Evolutionary conservation across 495 filamentous ascomycete genomes (phyloP).

Genomic region (Penicillium lividum): DNA sequence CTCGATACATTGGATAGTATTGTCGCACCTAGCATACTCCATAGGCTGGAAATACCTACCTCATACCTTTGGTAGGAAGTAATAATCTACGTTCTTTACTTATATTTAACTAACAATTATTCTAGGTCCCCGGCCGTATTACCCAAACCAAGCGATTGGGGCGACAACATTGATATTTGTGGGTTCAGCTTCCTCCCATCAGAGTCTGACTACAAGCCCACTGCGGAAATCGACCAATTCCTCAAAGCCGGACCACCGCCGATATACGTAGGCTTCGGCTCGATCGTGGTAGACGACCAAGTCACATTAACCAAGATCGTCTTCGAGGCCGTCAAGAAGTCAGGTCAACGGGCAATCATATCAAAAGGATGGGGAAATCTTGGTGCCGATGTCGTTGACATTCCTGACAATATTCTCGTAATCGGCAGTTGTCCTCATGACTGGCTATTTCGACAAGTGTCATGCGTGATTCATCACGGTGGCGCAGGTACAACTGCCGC

Average conservation of each 20-base stretch:
- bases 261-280: constrained; percentile 81
- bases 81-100: not conserved
- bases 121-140: constrained; percentile 71
- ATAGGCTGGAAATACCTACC: constrained; percentile 67
- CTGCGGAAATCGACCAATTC: constrained; percentile 61
- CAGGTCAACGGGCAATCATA: constrained; percentile 71
- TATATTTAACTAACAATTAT: not conserved
- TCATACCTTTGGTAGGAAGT: constrained; percentile 69
- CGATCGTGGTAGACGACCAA: constrained; percentile 78
- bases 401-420: constrained; percentile 72
- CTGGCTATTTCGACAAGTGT: constrained; percentile 77
- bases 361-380: constrained; percentile 82
- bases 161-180: constrained; percentile 65
- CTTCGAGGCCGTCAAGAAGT: constrained; percentile 64
- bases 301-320: constrained; percentile 64
- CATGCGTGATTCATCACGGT: constrained; percentile 78
- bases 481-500: constrained; percentile 81
- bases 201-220: constrained; percentile 64
- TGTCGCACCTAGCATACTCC: constrained; percentile 66
- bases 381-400: constrained; percentile 57
- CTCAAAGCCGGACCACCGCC: constrained; percentile 67
- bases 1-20: constrained; percentile 67
- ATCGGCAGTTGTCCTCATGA: constrained; percentile 79
- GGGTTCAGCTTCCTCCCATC: constrained; percentile 75
- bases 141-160: constrained; percentile 77